Base-by-base conservation (phyloP, 495 filamentous ascomycete species). In the Aspergillus mulundensis region DNA sequence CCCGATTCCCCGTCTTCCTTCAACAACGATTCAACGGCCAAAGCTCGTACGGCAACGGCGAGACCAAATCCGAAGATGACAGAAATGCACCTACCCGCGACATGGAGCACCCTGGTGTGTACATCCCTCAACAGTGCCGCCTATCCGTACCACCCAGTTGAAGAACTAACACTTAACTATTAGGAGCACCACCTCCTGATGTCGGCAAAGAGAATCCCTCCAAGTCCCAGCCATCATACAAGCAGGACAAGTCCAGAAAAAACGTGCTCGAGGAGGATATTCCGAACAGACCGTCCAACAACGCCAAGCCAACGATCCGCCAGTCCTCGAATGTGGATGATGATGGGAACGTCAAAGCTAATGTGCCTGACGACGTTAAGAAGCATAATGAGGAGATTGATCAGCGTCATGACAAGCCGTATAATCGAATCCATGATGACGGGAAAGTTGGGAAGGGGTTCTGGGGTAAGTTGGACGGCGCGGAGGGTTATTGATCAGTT, bases 361-460 rank as follows among this genome's bases (percentile, higher is more conserved):
- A 73, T 63, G 45, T 72, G 5, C 72, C 73, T 1, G 57, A 67
- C 34, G 74, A 76, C 53, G 74, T 76, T 47, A 72, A 68, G 47
- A 42, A 57, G 34, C 74, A 76, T 55, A 77, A 76, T 38, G 55
- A 57, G 39, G 74, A 76, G 8, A 48, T 77, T 56, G 59, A 62
- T 20, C 40, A 70, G 10, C 61, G 73, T 24, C 62, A 76, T 58
- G 71, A 76, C 59, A 59, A 60, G 28, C 59, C 71, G 7, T 77
- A 73, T 43, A 75, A 75, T 55, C 61, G 65, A 50, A 70, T 74
- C 18, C 57, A 49, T n/a, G 69, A 73, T 53, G 58, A 66, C 19
- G 72, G 71, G 16, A 58, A 61, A 7, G 58, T 68, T n/a, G 53
- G 64, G 50, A 64, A 66, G n/a, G 53, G 59, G 55, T 64, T 65